phyloP scores from a whole-genome alignment of 495 filamentous ascomycete genomes.

The Aspergillus campestris region DNA sequence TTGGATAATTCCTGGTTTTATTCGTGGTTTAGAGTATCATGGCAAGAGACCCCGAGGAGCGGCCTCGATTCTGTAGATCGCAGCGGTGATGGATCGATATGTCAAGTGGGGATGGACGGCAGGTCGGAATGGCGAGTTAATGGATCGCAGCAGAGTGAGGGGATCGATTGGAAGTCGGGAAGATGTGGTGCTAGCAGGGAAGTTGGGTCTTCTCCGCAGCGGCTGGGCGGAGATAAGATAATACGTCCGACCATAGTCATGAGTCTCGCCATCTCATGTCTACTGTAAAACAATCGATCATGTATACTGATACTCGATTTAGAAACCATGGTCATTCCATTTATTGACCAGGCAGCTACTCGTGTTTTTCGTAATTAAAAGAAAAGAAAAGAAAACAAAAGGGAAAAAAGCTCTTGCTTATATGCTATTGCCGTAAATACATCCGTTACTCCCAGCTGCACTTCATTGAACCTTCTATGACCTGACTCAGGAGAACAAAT shows the following conservation, averaged over 20 bases:
- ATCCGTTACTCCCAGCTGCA: constrained; percentile 2
- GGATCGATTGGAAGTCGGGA: not conserved
- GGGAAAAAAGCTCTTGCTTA: not conserved
- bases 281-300: too few species aligned
- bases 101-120: too few species aligned
- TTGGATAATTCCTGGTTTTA: constrained; percentile 12
- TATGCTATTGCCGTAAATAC: constrained; percentile 11
- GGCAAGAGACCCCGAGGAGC: constrained; percentile 1
- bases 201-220: constrained; percentile 7
- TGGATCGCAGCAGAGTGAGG: not conserved
- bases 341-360: not conserved
- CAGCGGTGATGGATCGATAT: too few species aligned
- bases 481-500: constrained; percentile 31
- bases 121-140: too few species aligned
- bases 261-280: not conserved
- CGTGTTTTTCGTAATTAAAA: not conserved
- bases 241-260: constrained; percentile 11
- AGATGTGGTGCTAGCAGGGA: not conserved
- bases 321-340: too few species aligned
- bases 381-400: not conserved
- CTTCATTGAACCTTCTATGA: not conserved
- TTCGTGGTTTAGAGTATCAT: constrained; percentile 8
- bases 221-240: constrained; percentile 20
- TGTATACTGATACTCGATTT: too few species aligned
- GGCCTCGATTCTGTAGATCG: not conserved